Evolutionary conservation across 2,329 filamentous ascomycete species (phyloP).

Genomic region (Whalleya microplaca): DNA sequence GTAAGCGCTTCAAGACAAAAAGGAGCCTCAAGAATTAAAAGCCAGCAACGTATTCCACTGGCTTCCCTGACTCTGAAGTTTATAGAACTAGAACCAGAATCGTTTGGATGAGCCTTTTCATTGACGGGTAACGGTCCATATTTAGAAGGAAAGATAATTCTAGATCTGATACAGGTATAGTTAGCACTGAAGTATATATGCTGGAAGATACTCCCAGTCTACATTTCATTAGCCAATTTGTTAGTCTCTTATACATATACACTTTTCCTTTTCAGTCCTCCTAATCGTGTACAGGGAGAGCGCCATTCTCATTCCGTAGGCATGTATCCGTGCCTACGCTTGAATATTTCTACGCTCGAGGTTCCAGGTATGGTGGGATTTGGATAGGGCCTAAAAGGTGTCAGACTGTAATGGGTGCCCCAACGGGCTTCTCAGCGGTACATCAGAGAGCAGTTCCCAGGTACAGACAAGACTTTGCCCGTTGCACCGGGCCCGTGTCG

Average conservation of each 20-base stretch:
- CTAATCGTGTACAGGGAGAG: neutral
- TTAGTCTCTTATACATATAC: neutral
- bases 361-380: neutral
- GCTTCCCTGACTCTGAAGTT: too few relatives aligned
- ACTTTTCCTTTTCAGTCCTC: neutral
- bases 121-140: too few relatives aligned
- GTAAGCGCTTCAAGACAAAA: neutral
- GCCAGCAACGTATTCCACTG: neutral
- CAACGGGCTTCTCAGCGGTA: neutral
- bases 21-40: neutral
- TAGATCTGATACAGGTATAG: too few relatives aligned
- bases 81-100: too few relatives aligned
- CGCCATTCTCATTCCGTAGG: neutral
- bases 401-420: neutral
- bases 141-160: too few relatives aligned
- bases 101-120: too few relatives aligned
- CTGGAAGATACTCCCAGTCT: too few relatives aligned
- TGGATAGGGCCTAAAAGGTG: conserved; percentile 2
- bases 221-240: neutral
- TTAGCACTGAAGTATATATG: too few relatives aligned
- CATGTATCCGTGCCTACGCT: neutral
- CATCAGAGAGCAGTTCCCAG: neutral
- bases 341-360: neutral
- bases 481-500: neutral
- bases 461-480: neutral